Evolutionary conservation across 2,329 filamentous ascomycete species (phyloP).

Genomic region (Aspergillus ustus): DNA sequence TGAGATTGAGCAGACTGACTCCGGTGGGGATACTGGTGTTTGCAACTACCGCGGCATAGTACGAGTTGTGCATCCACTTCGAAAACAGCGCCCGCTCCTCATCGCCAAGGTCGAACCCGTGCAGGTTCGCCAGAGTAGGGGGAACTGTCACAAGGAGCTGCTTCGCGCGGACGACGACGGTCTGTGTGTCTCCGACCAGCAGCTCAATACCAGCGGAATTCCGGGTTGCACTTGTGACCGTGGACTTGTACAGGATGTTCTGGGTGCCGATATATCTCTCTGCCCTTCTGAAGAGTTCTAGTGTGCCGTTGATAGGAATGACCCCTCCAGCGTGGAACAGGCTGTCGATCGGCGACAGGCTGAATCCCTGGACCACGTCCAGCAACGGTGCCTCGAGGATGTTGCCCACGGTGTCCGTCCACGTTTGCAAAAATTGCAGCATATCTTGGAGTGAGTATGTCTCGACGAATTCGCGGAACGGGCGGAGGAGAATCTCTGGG

Average conservation of each 20-base stretch:
- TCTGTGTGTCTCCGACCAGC: constrained; percentile 28
- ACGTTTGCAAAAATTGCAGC: constrained; percentile 7
- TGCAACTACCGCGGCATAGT: constrained; percentile 45
- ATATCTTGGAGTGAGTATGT: constrained; percentile 13
- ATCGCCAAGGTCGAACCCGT: constrained; percentile 42
- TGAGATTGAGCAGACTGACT: constrained; percentile 30
- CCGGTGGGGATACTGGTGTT: constrained; percentile 44
- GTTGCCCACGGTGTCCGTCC: constrained; percentile 18
- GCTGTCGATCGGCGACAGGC: constrained; percentile 21
- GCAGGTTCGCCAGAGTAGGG: constrained; percentile 39
- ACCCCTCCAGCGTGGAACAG: constrained; percentile 23
- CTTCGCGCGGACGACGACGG: constrained; percentile 40
- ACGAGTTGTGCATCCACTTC: constrained; percentile 42
- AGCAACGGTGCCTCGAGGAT: constrained; percentile 19
- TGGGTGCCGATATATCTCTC: constrained; percentile 28
- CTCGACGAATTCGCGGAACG: constrained; percentile 25
- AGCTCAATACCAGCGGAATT: constrained; percentile 29
- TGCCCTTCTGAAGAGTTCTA: constrained; percentile 20
- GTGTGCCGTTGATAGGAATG: constrained; percentile 23
- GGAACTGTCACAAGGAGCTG: constrained; percentile 46
- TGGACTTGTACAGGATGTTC: constrained; percentile 32
- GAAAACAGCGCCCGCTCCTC: constrained; percentile 43
- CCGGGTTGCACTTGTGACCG: constrained; percentile 27
- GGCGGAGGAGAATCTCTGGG: constrained; percentile 21
- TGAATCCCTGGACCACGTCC: constrained; percentile 17